Evolutionary conservation across 768 basidiomycete genomes (phyloP).

Genomic region (Cystobasidium tubakii): DNA sequence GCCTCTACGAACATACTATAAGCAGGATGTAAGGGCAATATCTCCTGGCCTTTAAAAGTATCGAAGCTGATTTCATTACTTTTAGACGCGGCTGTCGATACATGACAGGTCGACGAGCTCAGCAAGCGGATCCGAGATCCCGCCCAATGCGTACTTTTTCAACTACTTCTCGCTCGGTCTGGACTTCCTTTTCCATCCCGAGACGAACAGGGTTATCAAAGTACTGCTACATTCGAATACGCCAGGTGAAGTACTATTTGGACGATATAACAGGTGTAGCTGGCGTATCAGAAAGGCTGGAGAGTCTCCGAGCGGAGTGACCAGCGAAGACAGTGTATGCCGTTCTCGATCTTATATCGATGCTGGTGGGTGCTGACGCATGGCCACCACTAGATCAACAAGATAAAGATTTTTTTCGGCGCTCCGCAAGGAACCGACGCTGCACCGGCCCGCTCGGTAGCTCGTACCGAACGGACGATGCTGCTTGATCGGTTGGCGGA

Average conservation of each 20-base stretch:
- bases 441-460: not conserved
- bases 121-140: slow-evolving; percentile 10
- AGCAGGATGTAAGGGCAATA: slow-evolving; percentile 47
- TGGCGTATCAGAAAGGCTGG: slow-evolving; percentile 21
- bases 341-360: not conserved
- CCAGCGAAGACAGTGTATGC: slow-evolving; percentile 3
- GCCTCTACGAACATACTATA: slow-evolving; percentile 49
- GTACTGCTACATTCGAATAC: slow-evolving; percentile 44
- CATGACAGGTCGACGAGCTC: slow-evolving; percentile 7
- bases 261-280: slow-evolving; percentile 29
- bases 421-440: not conserved
- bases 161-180: slow-evolving; percentile 43
- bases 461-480: not conserved
- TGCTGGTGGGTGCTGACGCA: not conserved
- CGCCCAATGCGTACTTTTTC: slow-evolving; percentile 42
- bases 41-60: not conserved
- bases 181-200: slow-evolving; percentile 40
- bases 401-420: not conserved
- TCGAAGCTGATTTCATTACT: not conserved
- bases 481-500: slow-evolving; percentile 30
- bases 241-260: slow-evolving; percentile 43
- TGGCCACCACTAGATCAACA: not conserved
- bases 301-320: not conserved
- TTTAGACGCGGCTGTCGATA: slow-evolving; percentile 41
- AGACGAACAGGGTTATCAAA: slow-evolving; percentile 38